These are phyloP conservation scores for Aspergillus hortae DNA, from an alignment of 2,329 filamentous ascomycete genomes.

Conservation along the genomic window DNA sequence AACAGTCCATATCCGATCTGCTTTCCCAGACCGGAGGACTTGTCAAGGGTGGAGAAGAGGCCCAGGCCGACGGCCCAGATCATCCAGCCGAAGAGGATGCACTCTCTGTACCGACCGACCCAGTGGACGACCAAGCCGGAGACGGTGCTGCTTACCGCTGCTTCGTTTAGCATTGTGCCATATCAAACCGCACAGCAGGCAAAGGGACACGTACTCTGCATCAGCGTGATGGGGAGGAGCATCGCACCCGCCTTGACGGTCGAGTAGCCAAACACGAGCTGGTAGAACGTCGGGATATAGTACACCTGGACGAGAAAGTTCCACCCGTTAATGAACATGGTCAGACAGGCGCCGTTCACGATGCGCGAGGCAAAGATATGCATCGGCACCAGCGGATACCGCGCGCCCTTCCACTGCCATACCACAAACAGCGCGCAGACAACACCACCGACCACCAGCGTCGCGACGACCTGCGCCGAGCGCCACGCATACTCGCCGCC, in stretches of 20 bases:
- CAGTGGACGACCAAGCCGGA: conserved; percentile 54
- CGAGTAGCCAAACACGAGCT: conserved; percentile 50
- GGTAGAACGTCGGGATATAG: conserved; percentile 60
- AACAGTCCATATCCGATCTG: conserved; percentile 55
- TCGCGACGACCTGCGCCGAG: conserved; percentile 53
- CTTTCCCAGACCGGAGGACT: conserved; percentile 48
- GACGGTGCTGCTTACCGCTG: conserved; percentile 47
- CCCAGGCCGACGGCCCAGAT: conserved; percentile 53
- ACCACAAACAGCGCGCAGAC: conserved; percentile 26
- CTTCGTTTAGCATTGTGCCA: not conserved
- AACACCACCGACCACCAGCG: conserved; percentile 49
- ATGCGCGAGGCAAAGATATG: conserved; percentile 54
- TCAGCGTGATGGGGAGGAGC: conserved; percentile 48
- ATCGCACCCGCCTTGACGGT: conserved; percentile 49
- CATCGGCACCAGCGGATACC: conserved; percentile 31
- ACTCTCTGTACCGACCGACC: conserved; percentile 52
- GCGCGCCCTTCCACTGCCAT: conserved; percentile 34
- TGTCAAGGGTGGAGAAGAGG: conserved; percentile 51
- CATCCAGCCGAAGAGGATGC: conserved; percentile 53
- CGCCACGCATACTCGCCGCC: conserved; percentile 58
- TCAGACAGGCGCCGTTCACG: conserved; percentile 54
- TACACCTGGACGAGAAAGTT: conserved; percentile 60
- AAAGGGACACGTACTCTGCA: conserved; percentile 35
- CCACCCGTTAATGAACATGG: conserved; percentile 59
- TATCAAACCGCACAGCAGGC: conserved; percentile 14